Evolutionary conservation across 202 grass and related monocot genomes (phyloP), one percentile per base, ranked within the genome.

Genomic region (Schoenoplectus triqueter): DNA sequence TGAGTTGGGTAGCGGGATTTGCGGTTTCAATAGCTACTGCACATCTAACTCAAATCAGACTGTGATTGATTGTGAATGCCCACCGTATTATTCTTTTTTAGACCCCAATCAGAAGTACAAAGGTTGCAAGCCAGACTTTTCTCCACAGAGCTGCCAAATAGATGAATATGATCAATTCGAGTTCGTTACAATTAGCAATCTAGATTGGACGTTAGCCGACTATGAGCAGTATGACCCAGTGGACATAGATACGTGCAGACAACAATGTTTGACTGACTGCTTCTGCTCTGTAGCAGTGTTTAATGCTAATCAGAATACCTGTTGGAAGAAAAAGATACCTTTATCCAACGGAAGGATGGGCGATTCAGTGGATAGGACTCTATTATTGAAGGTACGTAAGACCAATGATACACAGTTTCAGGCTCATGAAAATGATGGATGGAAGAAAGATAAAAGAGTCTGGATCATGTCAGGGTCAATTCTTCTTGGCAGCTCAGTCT

Each of bases 11-110:
- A 93, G 94, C 3, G 89, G 94, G 0, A 75, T 71, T 66, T 97
- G 94, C 0, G 89, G 94, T 3, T 96, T 91, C 91, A 96, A 96
- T 61, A 91, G 91, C 39, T 93, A 93, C 82, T 93, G 89, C 79
- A 86, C 0, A 3, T 68, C 83, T 0, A 57, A 4, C 55, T 13
- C 19, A 19, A 69, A 76, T 7, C 77, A 69, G 42, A 82, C 48
- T 5, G 55, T 86, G 4, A 31, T 31, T 31, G 87, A 3, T 4
- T 96, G 91, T 45, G 0, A 2, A 7, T 96, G 93, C 48, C 89
- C 87, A 55, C 3, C 14, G 0, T 0, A n/a, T 0, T 92, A 93
- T 65, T 86, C 88, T 0, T 96, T 91, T 64, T 15, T 90, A 7
- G 94, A 96, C 66, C 15, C 67, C 0, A 83, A 57, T 7, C 84